Evolutionary conservation across 1,139 yeast species (phyloP).

Genomic region (Yamadazyma mexicana): DNA sequence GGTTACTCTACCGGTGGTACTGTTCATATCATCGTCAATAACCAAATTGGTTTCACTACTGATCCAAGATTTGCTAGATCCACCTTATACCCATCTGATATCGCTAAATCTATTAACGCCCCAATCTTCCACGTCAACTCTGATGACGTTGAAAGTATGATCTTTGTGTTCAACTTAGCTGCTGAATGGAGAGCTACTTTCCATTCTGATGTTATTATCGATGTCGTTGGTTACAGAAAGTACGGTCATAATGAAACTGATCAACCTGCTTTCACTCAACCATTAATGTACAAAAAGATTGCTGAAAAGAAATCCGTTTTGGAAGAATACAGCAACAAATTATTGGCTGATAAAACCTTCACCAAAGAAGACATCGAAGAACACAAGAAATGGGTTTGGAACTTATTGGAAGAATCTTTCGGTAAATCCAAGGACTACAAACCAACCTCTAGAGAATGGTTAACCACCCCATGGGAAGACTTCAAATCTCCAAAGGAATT

Average conservation of each 20-base stretch:
- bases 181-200: conserved; percentile 98
- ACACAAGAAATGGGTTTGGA: conserved; percentile 99
- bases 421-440: conserved; percentile 82
- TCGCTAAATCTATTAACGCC: conserved; percentile 94
- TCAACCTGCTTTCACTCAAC: conserved; percentile 98
- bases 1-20: conserved; percentile 99
- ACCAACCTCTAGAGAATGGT: conserved; percentile 96
- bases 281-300: conserved; percentile 90
- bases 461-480: conserved; percentile 98
- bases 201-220: conserved; percentile 95
- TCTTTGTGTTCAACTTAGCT: conserved; percentile 90
- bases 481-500: conserved; percentile 97
- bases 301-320: conserved; percentile 87
- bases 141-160: conserved; percentile 93
- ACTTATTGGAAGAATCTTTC: conserved; percentile 85
- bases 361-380: conserved; percentile 88
- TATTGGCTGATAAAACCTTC: conserved; percentile 84
- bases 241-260: conserved; percentile 99
- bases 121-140: conserved; percentile 99
- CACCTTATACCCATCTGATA: conserved; percentile 96
- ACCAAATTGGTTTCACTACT: conserved; percentile 99
- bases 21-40: conserved; percentile 90
- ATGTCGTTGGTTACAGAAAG: conserved; percentile 97
- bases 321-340: conserved; percentile 79
- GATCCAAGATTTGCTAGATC: conserved; percentile 98